A percentile compares a stretch with the other conserved stretches of the same genome.
Evolutionary conservation across 805 yeast genomes (phyloP).

Genomic region (Kazachstania psychrophila): DNA sequence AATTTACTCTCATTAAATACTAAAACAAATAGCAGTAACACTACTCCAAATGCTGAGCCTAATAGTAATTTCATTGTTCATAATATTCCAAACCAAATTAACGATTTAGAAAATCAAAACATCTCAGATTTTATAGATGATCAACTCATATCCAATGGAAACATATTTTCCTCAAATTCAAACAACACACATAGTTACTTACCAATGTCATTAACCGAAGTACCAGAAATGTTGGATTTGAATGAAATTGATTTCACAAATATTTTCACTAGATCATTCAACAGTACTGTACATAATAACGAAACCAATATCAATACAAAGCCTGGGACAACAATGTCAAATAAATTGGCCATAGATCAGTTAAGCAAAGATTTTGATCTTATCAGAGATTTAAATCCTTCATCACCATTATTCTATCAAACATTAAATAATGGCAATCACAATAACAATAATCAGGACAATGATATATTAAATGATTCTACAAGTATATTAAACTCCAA

Average conservation of each 20-base stretch:
- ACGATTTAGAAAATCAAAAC: neutral
- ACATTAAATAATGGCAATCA: neutral
- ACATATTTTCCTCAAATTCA: too few relatives aligned
- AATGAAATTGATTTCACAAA: slow-evolving; percentile 32
- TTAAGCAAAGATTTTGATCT: neutral
- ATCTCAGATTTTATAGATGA: slow-evolving; percentile 5
- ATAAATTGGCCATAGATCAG: neutral
- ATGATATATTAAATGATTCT: neutral
- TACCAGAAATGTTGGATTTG: slow-evolving; percentile 9
- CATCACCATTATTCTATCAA: neutral
- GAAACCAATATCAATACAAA: neutral
- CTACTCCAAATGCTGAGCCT: neutral
- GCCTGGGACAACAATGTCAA: neutral
- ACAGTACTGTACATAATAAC: too few relatives aligned
- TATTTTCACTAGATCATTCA: slow-evolving; percentile 21
- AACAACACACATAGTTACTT: neutral
- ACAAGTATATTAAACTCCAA: neutral
- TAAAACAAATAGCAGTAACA: neutral
- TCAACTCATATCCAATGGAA: neutral
- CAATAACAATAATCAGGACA: neutral
- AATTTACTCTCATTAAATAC: slow-evolving; percentile 9
- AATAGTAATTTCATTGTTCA: neutral
- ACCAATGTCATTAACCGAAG: neutral
- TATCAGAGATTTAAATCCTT: neutral
- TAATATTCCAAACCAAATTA: neutral